Evolutionary conservation across 305 asterid genomes (phyloP).

Genomic region (Nicotiana rustica): DNA sequence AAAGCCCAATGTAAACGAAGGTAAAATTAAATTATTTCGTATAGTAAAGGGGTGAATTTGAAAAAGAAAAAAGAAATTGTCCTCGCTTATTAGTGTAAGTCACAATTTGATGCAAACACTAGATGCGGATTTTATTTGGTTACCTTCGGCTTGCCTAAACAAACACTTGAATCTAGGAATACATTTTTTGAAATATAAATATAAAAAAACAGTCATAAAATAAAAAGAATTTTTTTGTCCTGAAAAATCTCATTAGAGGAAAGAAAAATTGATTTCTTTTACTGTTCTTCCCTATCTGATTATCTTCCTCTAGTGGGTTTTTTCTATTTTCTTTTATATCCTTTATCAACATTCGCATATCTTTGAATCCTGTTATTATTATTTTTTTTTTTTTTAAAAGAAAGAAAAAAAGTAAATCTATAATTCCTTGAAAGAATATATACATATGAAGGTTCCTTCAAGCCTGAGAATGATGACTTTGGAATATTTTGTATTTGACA

Average conservation of each 20-base stretch:
- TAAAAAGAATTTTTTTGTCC: background rate
- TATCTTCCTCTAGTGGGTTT: slow-evolving; percentile 31
- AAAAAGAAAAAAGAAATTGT: background rate
- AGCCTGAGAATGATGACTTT: background rate
- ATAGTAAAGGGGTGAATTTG: background rate
- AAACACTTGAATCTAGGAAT: background rate
- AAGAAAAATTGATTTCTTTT: slow-evolving; percentile 24
- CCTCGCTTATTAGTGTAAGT: background rate
- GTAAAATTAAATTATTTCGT: no score
- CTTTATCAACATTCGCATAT: background rate
- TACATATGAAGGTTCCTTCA: background rate
- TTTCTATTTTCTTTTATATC: background rate
- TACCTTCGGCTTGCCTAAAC: background rate
- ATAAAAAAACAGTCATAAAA: slow-evolving; percentile 12
- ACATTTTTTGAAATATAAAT: no score
- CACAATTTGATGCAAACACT: slow-evolving; percentile 4
- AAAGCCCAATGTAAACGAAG: no score
- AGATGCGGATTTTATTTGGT: background rate
- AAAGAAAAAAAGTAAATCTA: no score
- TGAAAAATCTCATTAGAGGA: slow-evolving; percentile 25
- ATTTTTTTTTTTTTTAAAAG: no score
- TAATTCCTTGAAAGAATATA: background rate
- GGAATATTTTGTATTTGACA: background rate
- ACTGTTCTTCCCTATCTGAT: slow-evolving; percentile 9
- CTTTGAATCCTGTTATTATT: background rate